These are phyloP conservation scores for Fusarium tanahbumbuense DNA, from an alignment of 2,329 filamentous ascomycete species.

Conservation along the genomic window DNA sequence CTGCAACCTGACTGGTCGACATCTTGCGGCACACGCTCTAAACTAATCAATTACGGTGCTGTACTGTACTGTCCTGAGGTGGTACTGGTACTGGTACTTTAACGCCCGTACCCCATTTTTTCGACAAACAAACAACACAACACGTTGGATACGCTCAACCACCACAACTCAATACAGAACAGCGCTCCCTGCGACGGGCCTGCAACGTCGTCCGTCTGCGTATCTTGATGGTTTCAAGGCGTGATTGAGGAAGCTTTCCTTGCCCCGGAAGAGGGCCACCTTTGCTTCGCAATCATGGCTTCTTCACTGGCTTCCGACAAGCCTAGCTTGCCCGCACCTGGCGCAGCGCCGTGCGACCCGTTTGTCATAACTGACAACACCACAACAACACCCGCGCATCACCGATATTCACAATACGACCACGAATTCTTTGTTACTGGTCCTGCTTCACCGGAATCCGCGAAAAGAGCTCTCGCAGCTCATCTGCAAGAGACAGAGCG, in stretches of 20 bases:
- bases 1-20: constrained; percentile 40
- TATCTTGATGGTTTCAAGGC: constrained; percentile 47
- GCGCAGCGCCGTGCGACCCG: constrained; percentile 62
- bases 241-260: constrained; percentile 42
- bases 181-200: constrained; percentile 43
- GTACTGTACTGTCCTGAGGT: constrained; percentile 3
- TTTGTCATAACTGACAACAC: constrained; percentile 62
- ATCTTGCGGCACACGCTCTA: constrained; percentile 37
- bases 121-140: constrained; percentile 42
- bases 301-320: constrained; percentile 58
- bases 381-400: constrained; percentile 59
- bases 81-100: constrained; percentile 32
- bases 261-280: constrained; percentile 38
- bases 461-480: constrained; percentile 87
- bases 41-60: constrained; percentile 38
- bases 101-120: constrained; percentile 31
- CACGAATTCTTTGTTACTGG: constrained; percentile 81
- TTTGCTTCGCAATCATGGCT: constrained; percentile 53
- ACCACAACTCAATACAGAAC: constrained; percentile 25
- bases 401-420: constrained; percentile 87
- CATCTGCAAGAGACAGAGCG: constrained; percentile 94
- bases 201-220: constrained; percentile 41
- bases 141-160: constrained; percentile 29
- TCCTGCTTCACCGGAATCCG: constrained; percentile 80
- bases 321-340: constrained; percentile 55